Base-by-base conservation (phyloP, 2,329 filamentous ascomycete species). In the Fusarium mangiferae region DNA sequence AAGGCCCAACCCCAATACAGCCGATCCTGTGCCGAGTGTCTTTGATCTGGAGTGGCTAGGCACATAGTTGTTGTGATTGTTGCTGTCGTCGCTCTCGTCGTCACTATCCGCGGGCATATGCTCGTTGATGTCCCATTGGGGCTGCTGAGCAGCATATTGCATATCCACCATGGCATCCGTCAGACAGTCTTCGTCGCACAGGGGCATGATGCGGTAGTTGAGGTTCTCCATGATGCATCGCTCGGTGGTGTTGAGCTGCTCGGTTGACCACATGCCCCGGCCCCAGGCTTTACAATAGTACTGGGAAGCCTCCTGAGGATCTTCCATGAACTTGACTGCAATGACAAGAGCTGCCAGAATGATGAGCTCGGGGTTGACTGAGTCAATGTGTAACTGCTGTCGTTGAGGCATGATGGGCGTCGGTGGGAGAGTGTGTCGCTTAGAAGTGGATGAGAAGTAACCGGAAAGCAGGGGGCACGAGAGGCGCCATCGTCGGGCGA, bases 271-370 rank as follows among this genome's bases (percentile, higher is more conserved):
- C 54, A 87, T 76, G 55, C 84, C 83, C 33, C 81, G 83, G 28
- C 87, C 90, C 89, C 90, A 92, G 35, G 79, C 80, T 22, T 83
- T 76, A 69, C 85, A 84, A 81, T 90, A 91, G 77, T 87, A 87
- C 54, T 83, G 82, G 3, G 89, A 88, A 9, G 84, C 81, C 70
- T 87, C 84, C 75, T 90, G 86, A 58, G 83, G 82, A 81, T 93
- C 91, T 75, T 91, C 88, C 49, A 88, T 84, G 76, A 92, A 92
- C 81, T 93, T 92, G 77, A 86, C 84, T n/a, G 90, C 90, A 60
- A 92, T 88, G 71, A 91, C 84, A 24, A 93, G 83, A 2, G 90
- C 89, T 3, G 87, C 85, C n/a, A 92, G 83, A 58, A 91, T 85
- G 73, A 92, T 90, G 67, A 92, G 78, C 79, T 92, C 90, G 60